Conservation (phyloP, 192 early-diverging fungal species). For the Dimargaris xerosporica region DNA sequence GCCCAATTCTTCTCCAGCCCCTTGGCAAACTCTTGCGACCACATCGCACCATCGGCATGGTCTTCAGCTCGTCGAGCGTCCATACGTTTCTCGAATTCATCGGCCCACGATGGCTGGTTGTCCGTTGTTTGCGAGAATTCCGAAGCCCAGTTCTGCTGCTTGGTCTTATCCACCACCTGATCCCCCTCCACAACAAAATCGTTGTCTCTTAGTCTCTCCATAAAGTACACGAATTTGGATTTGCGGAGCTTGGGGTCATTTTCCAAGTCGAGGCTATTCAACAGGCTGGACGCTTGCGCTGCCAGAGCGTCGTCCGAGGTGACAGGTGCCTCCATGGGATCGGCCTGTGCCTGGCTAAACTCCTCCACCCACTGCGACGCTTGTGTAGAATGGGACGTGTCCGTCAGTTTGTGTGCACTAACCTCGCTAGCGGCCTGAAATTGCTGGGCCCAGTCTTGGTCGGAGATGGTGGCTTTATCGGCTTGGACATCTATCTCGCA, state of each 20-base stretch:
- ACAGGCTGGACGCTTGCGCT: constrained; percentile 56
- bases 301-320: constrained; percentile 50
- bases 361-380: constrained; percentile 22
- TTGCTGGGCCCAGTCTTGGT: constrained; percentile 18
- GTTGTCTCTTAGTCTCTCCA: constrained; percentile 79
- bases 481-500: not conserved
- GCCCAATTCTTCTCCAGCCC: constrained; percentile 39
- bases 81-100: constrained; percentile 47
- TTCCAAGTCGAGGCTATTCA: constrained; percentile 55
- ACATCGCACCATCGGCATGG: constrained; percentile 27
- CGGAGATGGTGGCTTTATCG: not conserved
- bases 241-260: constrained; percentile 87
- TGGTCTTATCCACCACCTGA: constrained; percentile 59
- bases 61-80: constrained; percentile 28
- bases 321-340: constrained; percentile 18
- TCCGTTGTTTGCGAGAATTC: constrained; percentile 21
- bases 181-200: constrained; percentile 80
- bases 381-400: constrained; percentile 19
- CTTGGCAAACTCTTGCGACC: constrained; percentile 38
- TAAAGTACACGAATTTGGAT: constrained; percentile 83
- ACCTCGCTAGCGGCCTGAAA: constrained; percentile 19
- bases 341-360: constrained; percentile 26
- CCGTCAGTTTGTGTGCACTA: constrained; percentile 13
- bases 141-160: constrained; percentile 16
- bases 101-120: constrained; percentile 38